Evolutionary conservation across 2,329 filamentous ascomycete genomes (phyloP).

Genomic region (Botrytis galanthina): DNA sequence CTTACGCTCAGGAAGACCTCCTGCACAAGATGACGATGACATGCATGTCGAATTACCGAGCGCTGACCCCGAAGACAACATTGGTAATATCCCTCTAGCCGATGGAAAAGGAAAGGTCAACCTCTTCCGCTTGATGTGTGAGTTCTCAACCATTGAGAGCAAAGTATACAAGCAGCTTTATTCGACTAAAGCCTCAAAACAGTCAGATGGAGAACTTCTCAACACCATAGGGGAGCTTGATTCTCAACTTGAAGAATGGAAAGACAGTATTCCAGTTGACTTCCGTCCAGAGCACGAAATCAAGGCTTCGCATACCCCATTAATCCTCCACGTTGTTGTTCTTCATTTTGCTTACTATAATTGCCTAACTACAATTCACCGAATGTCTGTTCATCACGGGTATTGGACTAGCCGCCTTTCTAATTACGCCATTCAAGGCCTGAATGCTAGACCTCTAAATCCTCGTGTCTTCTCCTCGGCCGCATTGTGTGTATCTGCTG

Average conservation of each 20-base stretch:
- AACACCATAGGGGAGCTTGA: slow-evolving; percentile 96
- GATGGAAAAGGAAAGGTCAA: slow-evolving; percentile 93
- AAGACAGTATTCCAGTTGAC: slow-evolving; percentile 90
- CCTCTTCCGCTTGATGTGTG: slow-evolving; percentile 88
- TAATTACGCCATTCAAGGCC: slow-evolving; percentile 90
- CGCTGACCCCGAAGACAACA: slow-evolving; percentile 84
- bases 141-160: slow-evolving; percentile 87
- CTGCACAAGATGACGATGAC: slow-evolving; percentile 72
- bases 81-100: slow-evolving; percentile 87
- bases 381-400: slow-evolving; percentile 96
- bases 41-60: slow-evolving; percentile 97
- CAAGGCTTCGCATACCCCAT: slow-evolving; percentile 82
- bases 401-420: slow-evolving; percentile 96
- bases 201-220: slow-evolving; percentile 87
- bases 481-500: slow-evolving; percentile 86
- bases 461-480: slow-evolving; percentile 93
- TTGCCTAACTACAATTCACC: slow-evolving; percentile 93
- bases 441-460: slow-evolving; percentile 88
- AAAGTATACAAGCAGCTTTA: slow-evolving; percentile 93
- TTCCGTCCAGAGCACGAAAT: slow-evolving; percentile 98
- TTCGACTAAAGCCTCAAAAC: slow-evolving; percentile 85
- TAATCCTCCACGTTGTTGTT: slow-evolving; percentile 93
- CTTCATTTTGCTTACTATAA: slow-evolving; percentile 98
- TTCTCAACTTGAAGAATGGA: slow-evolving; percentile 88
- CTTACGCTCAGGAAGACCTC: slow-evolving; percentile 68